Percentiles rank a stretch among this genome's conserved stretches.
phyloP scores from a whole-genome alignment of 169 alveolate genomes.

The Eimeria tenella region DNA sequence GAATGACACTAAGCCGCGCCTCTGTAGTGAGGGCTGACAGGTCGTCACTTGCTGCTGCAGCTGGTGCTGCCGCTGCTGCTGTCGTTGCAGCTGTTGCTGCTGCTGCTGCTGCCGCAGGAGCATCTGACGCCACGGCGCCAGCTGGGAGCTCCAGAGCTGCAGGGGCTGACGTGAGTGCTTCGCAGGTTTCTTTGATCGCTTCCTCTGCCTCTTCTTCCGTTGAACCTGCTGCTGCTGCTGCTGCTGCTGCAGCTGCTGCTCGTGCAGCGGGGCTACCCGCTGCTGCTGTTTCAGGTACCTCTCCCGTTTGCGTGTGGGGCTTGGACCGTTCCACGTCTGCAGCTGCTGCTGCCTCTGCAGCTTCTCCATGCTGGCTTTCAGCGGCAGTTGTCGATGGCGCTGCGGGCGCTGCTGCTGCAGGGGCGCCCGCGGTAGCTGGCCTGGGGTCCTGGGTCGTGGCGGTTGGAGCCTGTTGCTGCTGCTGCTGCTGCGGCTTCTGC shows the following conservation, averaged over 20 bases:
- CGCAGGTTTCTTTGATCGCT: background rate
- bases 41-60: slow-evolving; percentile 22
- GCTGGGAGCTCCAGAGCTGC: background rate
- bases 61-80: slow-evolving; percentile 31
- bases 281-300: background rate
- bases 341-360: background rate
- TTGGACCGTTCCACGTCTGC: background rate
- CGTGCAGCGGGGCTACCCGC: background rate
- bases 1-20: background rate
- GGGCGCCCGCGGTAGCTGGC: background rate
- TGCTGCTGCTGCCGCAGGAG: background rate
- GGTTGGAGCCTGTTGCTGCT: background rate
- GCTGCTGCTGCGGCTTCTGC: slow-evolving; percentile 19
- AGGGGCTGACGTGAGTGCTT: background rate
- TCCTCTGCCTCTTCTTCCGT: background rate
- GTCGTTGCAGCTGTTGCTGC: background rate
- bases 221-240: background rate
- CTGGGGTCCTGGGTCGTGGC: background rate
- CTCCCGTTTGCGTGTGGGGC: background rate
- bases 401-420: background rate
- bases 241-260: background rate
- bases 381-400: background rate
- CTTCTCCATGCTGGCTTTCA: background rate
- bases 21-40: background rate
- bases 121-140: background rate